These are phyloP conservation scores for Circinella minor DNA, from an alignment of 371 early-diverging fungal genomes.

Conservation along the genomic window DNA sequence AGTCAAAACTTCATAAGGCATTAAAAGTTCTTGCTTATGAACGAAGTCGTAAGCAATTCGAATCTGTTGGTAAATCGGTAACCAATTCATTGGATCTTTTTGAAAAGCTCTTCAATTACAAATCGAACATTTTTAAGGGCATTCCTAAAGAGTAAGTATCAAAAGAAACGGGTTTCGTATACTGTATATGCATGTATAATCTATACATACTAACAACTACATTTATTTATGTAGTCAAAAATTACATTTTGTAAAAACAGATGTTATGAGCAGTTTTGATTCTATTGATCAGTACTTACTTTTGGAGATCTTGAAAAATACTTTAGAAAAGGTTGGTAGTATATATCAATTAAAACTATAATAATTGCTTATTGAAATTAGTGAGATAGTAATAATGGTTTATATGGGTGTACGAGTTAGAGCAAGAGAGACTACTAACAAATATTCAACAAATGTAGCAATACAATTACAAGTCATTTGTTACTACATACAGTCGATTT, in stretches of 20 bases:
- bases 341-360: too few relatives aligned
- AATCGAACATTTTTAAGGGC: not conserved
- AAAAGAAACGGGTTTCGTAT: too few relatives aligned
- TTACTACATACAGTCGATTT: not conserved
- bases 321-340: conserved; percentile 50
- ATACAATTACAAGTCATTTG: not conserved
- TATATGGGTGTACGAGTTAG: not conserved
- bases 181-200: too few relatives aligned
- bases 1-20: not conserved
- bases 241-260: conserved; percentile 85
- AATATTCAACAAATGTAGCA: not conserved
- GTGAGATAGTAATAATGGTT: not conserved
- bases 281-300: conserved; percentile 75
- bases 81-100: not conserved
- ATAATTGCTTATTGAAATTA: not conserved
- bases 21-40: not conserved
- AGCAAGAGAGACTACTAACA: too few relatives aligned
- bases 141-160: not conserved
- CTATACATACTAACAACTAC: not conserved
- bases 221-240: not conserved
- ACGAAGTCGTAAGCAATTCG: not conserved
- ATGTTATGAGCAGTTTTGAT: conserved; percentile 81
- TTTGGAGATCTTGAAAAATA: conserved; percentile 56
- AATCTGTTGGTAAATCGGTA: not conserved
- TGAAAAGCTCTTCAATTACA: not conserved